These are phyloP conservation scores for Lyophyllum shimeji DNA, from an alignment of 768 basidiomycete genomes.

Conservation along the genomic window DNA sequence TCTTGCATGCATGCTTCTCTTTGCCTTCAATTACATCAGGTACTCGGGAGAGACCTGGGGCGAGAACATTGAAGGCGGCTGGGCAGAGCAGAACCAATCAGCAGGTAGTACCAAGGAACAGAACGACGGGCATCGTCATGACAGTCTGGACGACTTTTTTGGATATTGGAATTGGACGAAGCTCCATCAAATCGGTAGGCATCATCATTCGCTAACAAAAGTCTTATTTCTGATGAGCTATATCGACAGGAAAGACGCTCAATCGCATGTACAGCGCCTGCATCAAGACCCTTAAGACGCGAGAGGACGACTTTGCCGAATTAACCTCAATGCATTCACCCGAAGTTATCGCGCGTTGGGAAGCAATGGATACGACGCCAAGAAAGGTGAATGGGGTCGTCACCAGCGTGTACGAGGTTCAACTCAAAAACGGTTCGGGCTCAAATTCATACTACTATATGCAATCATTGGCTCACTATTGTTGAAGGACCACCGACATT, in stretches of 20 bases:
- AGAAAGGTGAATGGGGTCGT: neutral
- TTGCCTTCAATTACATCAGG: constrained; percentile 24
- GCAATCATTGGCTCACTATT: neutral
- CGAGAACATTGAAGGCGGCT: constrained; percentile 27
- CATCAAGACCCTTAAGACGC: neutral
- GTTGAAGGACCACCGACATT: neutral
- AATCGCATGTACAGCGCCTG: neutral
- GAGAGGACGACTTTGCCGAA: neutral
- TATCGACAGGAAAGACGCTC: neutral
- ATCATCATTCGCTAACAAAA: neutral
- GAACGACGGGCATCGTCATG: constrained; percentile 30
- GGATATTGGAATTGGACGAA: constrained; percentile 28
- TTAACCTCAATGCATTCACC: neutral
- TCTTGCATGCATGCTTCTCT: constrained; percentile 20
- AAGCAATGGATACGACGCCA: neutral
- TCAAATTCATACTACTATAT: neutral
- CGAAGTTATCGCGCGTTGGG: neutral
- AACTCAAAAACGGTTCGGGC: neutral
- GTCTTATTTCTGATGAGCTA: neutral
- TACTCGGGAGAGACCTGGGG: constrained; percentile 23
- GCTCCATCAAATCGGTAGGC: constrained; percentile 20
- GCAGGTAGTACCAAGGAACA: constrained; percentile 27
- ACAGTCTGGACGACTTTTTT: constrained; percentile 24
- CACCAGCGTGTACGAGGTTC: neutral
- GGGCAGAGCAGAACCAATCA: constrained; percentile 25